A percentile compares a stretch with the other conserved stretches of the same genome.
Evolutionary conservation across 1,284 basidiomycete genomes (phyloP).

Genomic region (Rhodofomes roseus): DNA sequence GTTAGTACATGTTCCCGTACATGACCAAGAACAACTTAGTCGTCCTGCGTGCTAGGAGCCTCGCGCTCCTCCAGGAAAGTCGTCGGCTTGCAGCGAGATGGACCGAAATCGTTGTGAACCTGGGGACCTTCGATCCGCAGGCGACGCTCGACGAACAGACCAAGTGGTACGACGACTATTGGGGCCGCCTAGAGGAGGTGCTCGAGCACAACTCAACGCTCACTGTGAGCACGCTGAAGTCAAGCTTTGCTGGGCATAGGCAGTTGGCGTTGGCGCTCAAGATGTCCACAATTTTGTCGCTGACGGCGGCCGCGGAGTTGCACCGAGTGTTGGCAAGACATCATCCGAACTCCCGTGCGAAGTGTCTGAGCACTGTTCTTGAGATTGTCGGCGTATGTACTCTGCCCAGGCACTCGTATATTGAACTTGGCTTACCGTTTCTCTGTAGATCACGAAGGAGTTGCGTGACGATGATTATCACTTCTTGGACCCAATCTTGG

Average conservation of each 20-base stretch:
- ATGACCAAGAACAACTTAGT: conserved; percentile 19
- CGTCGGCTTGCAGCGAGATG: conserved; percentile 10
- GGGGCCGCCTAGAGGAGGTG: conserved; percentile 22
- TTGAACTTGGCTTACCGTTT: not conserved
- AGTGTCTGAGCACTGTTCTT: conserved; percentile 9
- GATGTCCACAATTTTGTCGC: conserved; percentile 15
- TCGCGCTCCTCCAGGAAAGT: conserved; percentile 4
- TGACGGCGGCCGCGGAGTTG: conserved; percentile 17
- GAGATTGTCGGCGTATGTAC: conserved; percentile 12
- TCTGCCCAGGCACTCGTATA: too few relatives aligned
- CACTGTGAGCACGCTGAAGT: conserved; percentile 20
- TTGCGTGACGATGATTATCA: conserved; percentile 17
- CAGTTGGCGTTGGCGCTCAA: conserved; percentile 18
- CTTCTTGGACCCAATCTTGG: conserved; percentile 17
- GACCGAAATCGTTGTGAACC: conserved; percentile 9
- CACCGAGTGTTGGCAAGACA: conserved; percentile 12
- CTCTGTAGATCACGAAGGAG: conserved; percentile 10
- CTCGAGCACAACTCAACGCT: conserved; percentile 17
- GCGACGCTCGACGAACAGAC: conserved; percentile 9
- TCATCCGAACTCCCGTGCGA: conserved; percentile 16
- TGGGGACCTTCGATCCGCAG: not conserved
- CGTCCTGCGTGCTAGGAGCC: conserved; percentile 18
- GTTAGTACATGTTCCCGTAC: conserved; percentile 15
- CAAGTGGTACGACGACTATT: conserved; percentile 24
- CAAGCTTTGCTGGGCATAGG: conserved; percentile 18